Conservation (phyloP, 1,139 yeast species). For the Saccharomyces uvarum region DNA sequence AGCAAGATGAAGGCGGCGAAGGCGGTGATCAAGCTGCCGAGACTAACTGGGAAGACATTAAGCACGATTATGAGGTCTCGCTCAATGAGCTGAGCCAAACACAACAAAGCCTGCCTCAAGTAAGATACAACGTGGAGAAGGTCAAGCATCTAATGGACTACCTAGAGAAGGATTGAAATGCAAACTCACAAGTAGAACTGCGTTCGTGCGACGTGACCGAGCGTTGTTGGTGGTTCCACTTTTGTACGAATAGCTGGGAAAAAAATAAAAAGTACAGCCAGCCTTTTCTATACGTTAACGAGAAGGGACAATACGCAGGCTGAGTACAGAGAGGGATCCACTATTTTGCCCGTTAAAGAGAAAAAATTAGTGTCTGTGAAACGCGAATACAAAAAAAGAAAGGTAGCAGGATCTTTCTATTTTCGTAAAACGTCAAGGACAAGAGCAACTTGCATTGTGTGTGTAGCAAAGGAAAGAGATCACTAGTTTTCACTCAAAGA, state of each 20-base stretch:
- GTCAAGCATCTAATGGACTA: constrained; percentile 13
- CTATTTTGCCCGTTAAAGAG: background rate
- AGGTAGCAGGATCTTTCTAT: background rate
- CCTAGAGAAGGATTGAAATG: constrained; percentile 14
- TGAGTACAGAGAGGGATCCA: background rate
- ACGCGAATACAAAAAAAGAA: constrained; percentile 1
- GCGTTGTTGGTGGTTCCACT: background rate
- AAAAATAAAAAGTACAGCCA: background rate
- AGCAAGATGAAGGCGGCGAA: constrained; percentile 14
- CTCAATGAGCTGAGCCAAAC: constrained; percentile 9
- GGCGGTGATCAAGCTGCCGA: constrained; percentile 11
- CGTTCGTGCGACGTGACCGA: background rate
- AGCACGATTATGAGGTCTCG: background rate
- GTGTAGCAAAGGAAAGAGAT: background rate
- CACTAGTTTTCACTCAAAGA: background rate
- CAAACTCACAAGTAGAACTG: background rate
- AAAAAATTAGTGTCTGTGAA: constrained; percentile 1
- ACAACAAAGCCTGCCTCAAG: constrained; percentile 11
- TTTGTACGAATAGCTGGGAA: background rate
- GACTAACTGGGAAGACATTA: constrained; percentile 5
- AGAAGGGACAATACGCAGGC: background rate
- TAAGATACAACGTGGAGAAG: constrained; percentile 12
- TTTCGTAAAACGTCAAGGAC: background rate
- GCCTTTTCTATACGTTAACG: background rate
- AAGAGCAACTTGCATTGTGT: background rate